phyloP scores from a whole-genome alignment of 2,329 filamentous ascomycete genomes.

The Colletotrichum theobromicola region DNA sequence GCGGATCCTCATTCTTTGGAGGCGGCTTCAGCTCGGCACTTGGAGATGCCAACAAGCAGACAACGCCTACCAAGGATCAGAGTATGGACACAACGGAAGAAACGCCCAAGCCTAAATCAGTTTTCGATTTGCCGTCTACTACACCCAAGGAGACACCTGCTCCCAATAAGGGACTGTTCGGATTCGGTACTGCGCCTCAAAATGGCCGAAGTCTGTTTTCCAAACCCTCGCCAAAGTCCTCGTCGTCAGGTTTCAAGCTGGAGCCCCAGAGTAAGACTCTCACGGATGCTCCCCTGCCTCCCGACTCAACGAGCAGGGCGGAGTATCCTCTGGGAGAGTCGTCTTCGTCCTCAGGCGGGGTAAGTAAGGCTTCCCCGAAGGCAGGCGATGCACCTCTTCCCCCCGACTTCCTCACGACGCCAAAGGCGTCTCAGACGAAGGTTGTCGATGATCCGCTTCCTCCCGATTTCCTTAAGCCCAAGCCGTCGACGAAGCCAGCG shows the following conservation, averaged over 20 bases:
- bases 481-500: conserved; percentile 20
- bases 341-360: conserved; percentile 50
- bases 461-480: conserved; percentile 34
- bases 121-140: conserved; percentile 34
- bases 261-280: conserved; percentile 41
- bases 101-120: conserved; percentile 38
- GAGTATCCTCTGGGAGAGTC: conserved; percentile 55
- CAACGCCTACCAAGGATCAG: conserved; percentile 51
- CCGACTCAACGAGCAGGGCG: conserved; percentile 60
- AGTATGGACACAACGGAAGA: conserved; percentile 53
- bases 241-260: conserved; percentile 1
- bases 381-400: conserved; percentile 44
- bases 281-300: conserved; percentile 52
- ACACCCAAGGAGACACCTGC: conserved; percentile 60
- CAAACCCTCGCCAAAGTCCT: conserved; percentile 19
- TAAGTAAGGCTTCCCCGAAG: conserved; percentile 27
- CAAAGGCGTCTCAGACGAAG: conserved; percentile 22
- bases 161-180: conserved; percentile 40
- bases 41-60: conserved; percentile 48
- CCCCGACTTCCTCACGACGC: conserved; percentile 36
- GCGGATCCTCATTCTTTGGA: conserved; percentile 63
- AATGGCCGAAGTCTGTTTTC: conserved; percentile 30
- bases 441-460: conserved; percentile 44
- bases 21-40: conserved; percentile 65
- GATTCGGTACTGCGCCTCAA: conserved; percentile 35